These are phyloP conservation scores for Chlamydomonas applanata DNA, from an alignment of 139 green algal species.

Conservation along the genomic window DNA sequence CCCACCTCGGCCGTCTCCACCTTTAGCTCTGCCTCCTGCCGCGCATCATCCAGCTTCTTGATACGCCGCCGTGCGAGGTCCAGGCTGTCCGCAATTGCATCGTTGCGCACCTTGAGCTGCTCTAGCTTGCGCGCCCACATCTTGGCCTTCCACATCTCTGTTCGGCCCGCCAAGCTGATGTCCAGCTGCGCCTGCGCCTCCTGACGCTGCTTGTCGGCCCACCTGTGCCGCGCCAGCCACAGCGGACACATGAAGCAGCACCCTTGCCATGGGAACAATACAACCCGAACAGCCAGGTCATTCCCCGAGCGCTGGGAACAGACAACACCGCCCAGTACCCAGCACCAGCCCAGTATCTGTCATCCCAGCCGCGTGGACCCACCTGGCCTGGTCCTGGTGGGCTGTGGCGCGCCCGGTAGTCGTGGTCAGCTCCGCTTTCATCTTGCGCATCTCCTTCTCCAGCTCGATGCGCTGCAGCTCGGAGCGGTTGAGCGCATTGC, in stretches of 20 bases:
- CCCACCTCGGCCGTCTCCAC: slow-evolving; percentile 30
- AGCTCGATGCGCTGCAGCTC: slow-evolving; percentile 56
- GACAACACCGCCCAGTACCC: too few relatives aligned
- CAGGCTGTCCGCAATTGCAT: slow-evolving; percentile 39
- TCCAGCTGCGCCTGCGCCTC: slow-evolving; percentile 45
- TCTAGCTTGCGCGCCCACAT: slow-evolving; percentile 54
- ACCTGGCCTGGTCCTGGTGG: slow-evolving; percentile 53
- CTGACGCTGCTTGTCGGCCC: slow-evolving; percentile 48
- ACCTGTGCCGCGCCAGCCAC: slow-evolving; percentile 33
- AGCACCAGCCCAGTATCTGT: not conserved
- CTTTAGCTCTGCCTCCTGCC: slow-evolving; percentile 39
- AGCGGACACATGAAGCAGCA: not conserved
- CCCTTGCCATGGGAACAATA: too few relatives aligned
- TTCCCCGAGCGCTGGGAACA: too few relatives aligned
- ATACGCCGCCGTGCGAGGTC: slow-evolving; percentile 36
- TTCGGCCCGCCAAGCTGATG: slow-evolving; percentile 30
- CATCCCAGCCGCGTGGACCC: too few relatives aligned
- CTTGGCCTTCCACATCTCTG: slow-evolving; percentile 51
- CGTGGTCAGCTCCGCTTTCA: slow-evolving; percentile 31
- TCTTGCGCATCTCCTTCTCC: slow-evolving; percentile 38
- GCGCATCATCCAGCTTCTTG: slow-evolving; percentile 31
- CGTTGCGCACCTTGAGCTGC: slow-evolving; percentile 49
- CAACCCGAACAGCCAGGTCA: too few relatives aligned
- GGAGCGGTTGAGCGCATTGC: slow-evolving; percentile 48
- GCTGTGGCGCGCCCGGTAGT: slow-evolving; percentile 16